These are phyloP conservation scores for Hemisphaericaspora xylanilytica DNA, from an alignment of 1,139 yeast species.

Conservation along the genomic window DNA sequence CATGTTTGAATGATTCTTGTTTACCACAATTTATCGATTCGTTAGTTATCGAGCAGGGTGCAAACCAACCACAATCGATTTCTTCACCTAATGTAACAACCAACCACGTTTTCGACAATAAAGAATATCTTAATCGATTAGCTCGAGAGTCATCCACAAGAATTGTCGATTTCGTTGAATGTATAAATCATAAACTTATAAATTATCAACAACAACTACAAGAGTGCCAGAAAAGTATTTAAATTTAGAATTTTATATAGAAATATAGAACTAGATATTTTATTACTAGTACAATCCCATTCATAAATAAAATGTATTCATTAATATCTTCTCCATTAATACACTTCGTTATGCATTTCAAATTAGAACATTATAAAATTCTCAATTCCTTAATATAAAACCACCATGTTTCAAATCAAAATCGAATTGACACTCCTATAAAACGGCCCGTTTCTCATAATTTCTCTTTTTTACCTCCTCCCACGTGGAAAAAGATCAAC, in stretches of 20 bases:
- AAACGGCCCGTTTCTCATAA: too few species aligned
- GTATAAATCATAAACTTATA: slow-evolving; percentile 2
- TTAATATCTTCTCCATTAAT: background rate
- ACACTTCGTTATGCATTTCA: background rate
- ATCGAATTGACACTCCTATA: too few species aligned
- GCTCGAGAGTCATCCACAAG: slow-evolving; percentile 3
- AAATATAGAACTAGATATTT: slow-evolving; percentile 1
- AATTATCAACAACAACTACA: background rate
- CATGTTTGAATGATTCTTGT: background rate
- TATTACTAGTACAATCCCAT: background rate
- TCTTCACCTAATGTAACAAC: background rate
- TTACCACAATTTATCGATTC: background rate
- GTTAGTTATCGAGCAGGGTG: background rate
- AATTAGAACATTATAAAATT: background rate
- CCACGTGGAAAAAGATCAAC: slow-evolving; percentile 30
- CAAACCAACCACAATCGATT: background rate
- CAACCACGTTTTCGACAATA: background rate
- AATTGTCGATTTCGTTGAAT: slow-evolving; percentile 2
- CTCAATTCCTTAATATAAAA: background rate
- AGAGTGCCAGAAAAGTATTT: background rate
- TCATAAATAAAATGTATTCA: background rate
- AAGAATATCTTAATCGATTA: slow-evolving; percentile 1
- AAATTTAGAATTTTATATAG: background rate
- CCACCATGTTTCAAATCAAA: background rate
- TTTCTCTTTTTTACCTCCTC: background rate